Evolutionary conservation across 306 rosid species (phyloP).

Genomic region (Glycyrrhiza uralensis): DNA sequence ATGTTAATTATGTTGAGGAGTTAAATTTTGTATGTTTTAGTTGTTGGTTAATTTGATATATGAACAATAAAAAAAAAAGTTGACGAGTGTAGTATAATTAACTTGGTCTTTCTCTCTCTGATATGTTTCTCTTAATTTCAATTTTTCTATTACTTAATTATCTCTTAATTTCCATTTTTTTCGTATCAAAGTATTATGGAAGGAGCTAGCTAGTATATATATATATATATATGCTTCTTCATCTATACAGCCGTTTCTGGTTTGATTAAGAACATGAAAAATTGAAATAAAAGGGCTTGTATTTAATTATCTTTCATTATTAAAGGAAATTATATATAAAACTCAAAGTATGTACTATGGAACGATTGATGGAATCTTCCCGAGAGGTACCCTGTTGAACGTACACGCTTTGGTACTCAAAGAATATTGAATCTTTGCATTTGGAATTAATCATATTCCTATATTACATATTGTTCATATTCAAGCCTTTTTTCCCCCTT

Average conservation of each 20-base stretch:
- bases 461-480: background rate
- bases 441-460: background rate
- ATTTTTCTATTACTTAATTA: background rate
- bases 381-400: background rate
- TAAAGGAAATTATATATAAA: background rate
- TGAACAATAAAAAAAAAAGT: background rate
- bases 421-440: slow-evolving; percentile 22
- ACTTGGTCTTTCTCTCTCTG: background rate
- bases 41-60: background rate
- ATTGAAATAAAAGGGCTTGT: background rate
- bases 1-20: slow-evolving; percentile 13
- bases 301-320: background rate
- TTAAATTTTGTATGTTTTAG: background rate
- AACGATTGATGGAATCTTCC: slow-evolving; percentile 3
- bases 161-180: background rate
- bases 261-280: background rate
- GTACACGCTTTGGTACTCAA: slow-evolving; percentile 15
- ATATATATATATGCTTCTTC: too few species aligned
- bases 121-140: background rate
- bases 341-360: background rate
- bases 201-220: too few species aligned
- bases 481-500: background rate
- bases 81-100: background rate
- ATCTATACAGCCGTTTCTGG: background rate
- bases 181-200: too few species aligned